phyloP scores from a whole-genome alignment of 257 asterid genomes.

The Fraxinus pennsylvanica region DNA sequence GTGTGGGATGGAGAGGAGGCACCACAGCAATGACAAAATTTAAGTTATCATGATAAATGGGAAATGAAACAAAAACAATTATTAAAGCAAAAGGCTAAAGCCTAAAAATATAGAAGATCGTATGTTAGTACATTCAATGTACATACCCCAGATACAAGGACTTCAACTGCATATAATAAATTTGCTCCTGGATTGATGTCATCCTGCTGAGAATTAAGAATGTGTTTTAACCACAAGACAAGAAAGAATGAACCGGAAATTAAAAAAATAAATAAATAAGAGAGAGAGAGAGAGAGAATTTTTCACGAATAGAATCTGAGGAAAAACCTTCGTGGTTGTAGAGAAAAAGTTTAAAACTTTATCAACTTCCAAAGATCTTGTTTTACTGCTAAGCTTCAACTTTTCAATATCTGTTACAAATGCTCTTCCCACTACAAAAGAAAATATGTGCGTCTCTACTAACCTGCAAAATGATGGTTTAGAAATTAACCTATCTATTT shows the following conservation, averaged over 20 bases:
- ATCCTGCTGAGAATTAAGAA: constrained; percentile 57
- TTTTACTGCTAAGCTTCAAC: constrained; percentile 91
- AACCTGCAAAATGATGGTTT: constrained; percentile 61
- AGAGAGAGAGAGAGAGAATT: constrained; percentile 2
- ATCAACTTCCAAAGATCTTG: constrained; percentile 84
- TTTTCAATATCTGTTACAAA: constrained; percentile 96
- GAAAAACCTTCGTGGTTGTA: constrained; percentile 72
- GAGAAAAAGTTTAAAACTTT: constrained; percentile 79
- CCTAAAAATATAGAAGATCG: constrained; percentile 9
- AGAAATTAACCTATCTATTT: constrained; percentile 29
- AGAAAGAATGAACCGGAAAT: no score
- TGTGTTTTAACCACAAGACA: no score
- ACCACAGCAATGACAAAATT: constrained; percentile 15
- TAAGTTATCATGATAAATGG: constrained; percentile 6
- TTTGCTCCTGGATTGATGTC: constrained; percentile 86
- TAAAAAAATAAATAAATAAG: no score
- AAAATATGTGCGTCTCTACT: constrained; percentile 96
- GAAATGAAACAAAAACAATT: constrained; percentile 14
- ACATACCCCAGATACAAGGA: constrained; percentile 91
- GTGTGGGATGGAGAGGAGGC: not conserved
- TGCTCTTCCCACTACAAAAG: constrained; percentile 98
- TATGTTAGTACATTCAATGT: constrained; percentile 23
- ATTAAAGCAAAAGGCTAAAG: constrained; percentile 5
- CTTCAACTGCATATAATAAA: constrained; percentile 88
- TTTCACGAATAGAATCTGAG: constrained; percentile 20